These are phyloP conservation scores for Emergomyces orientalis DNA, from an alignment of 2,329 filamentous ascomycete species.

Conservation along the genomic window DNA sequence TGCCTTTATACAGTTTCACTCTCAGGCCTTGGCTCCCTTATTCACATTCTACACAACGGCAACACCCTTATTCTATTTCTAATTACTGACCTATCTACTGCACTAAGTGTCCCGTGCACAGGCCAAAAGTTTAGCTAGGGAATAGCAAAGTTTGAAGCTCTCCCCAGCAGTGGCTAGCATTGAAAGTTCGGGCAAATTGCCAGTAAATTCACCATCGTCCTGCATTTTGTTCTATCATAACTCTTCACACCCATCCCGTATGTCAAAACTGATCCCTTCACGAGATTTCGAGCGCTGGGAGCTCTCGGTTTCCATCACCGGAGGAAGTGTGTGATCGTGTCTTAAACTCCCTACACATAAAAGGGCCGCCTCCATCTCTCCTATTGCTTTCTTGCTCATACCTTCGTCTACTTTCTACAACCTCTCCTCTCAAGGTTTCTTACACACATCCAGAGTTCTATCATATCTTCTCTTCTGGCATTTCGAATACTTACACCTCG, in stretches of 20 bases:
- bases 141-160: not conserved
- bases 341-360: not conserved
- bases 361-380: not conserved
- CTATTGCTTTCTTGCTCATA: not conserved
- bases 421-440: not conserved
- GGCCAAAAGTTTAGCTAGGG: not conserved
- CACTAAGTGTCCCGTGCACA: not conserved
- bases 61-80: not conserved
- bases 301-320: not conserved
- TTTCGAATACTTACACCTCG: not conserved
- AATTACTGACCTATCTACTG: not conserved
- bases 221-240: not conserved
- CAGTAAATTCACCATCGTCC: not conserved
- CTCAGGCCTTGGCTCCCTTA: not conserved
- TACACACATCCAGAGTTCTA: not conserved
- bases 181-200: not conserved
- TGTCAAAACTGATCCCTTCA: not conserved
- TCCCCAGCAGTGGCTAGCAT: not conserved
- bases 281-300: not conserved
- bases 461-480: not conserved
- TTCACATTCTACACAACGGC: not conserved
- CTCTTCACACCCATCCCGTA: not conserved
- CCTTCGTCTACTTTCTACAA: not conserved
- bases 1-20: slow-evolving; percentile 4
- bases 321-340: not conserved